A percentile compares a stretch with the other conserved stretches of the same genome.
Evolutionary conservation across 129 eudicot genomes (phyloP).

Genomic region (Escallonia rubra): DNA sequence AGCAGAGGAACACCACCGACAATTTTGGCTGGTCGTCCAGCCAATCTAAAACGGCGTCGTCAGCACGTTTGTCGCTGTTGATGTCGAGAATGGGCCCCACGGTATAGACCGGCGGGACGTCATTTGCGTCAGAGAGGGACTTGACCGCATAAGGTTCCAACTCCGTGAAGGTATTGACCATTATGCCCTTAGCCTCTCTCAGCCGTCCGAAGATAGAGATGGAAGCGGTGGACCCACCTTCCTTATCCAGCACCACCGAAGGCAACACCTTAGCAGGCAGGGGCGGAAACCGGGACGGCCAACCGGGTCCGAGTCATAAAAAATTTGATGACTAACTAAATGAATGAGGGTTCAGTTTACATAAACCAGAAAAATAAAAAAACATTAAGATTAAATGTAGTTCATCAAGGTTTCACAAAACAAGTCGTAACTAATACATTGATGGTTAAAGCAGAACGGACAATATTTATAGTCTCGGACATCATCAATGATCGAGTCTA

Average conservation of each 20-base stretch:
- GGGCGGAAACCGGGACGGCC: too few relatives aligned
- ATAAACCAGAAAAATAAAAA: too few relatives aligned
- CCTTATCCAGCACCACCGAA: not conserved
- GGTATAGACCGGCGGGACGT: constrained; percentile 21
- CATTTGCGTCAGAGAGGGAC: not conserved
- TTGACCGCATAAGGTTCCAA: constrained; percentile 7
- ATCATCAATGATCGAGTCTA: too few relatives aligned
- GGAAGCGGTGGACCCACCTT: not conserved
- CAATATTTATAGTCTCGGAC: too few relatives aligned
- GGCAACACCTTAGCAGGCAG: not conserved
- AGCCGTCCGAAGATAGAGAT: not conserved
- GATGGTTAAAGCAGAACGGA: too few relatives aligned
- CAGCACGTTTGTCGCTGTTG: not conserved
- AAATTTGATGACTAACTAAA: too few relatives aligned
- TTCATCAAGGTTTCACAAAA: too few relatives aligned
- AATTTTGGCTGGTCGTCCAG: constrained; percentile 29
- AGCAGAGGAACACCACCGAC: constrained; percentile 39
- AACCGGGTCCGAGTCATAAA: too few relatives aligned
- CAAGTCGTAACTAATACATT: too few relatives aligned
- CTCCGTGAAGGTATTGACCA: constrained; percentile 13
- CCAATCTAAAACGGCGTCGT: constrained; percentile 19
- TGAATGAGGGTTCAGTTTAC: too few relatives aligned
- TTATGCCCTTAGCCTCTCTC: constrained; percentile 3
- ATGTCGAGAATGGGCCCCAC: constrained; percentile 26
- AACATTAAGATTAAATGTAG: too few relatives aligned